Evolutionary conservation across 345 rosid species (phyloP), one percentile per base, ranked within the genome.

Genomic region (Corymbia maculata): DNA sequence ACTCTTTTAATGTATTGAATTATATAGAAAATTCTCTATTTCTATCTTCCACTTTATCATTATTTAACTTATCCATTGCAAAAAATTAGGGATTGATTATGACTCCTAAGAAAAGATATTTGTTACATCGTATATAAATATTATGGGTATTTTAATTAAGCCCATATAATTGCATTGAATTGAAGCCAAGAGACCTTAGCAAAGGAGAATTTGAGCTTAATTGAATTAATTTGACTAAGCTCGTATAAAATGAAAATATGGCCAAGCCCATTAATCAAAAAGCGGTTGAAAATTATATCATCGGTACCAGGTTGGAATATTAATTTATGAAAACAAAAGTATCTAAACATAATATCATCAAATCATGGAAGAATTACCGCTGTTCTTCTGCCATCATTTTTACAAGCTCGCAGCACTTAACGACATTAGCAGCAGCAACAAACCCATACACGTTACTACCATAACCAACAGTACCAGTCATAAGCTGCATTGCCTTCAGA

Each of bases 401-500:
- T 11, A 26, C 32, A 59, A 59, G 32, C 15, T 11, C 26, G 68
- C 30, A 59, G 68, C 68, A 59, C 68, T 59, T 64, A 49, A 36
- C 42, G 28, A 55, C 44, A 85, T 12, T 30, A 45, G 22, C 17
- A 52, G 47, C 2, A 61, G 32, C 70, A 86, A 86, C 24, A 17
- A 52, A 50, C 44, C 36, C 22, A 70, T 68, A n/a, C 19, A 68
- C 52, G 17, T 24, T 17, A n/a, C 32, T 50, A 52, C 51, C 17
- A 61, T 49, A 87, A 85, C 11, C 84, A 44, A 28, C 17, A 26
- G 21, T 91, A 97, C 99, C 97, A 52, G 99, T 95, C 99, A 97
- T 96, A 90, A 97, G 90, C 86, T 97, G 97, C 99, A 96, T 97
- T 87, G 99, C 99, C 26, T 89, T 90, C 88, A 96, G 92, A 93